A percentile compares a stretch with the other conserved stretches of the same genome.
These are phyloP conservation scores for Primulina eburnea DNA, from an alignment of 257 asterid genomes.

Conservation along the genomic window DNA sequence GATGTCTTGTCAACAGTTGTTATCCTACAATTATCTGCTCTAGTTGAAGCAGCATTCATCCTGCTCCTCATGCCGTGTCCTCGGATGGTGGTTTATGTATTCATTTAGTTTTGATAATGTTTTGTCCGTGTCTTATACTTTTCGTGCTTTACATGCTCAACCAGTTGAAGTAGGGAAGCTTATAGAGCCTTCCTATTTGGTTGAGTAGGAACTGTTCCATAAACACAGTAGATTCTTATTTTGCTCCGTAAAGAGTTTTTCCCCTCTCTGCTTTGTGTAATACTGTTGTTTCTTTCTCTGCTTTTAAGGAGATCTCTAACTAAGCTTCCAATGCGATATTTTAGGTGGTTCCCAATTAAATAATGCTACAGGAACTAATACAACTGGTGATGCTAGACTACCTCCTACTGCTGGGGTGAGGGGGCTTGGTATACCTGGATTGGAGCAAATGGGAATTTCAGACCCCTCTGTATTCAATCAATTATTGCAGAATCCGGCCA, in stretches of 20 bases:
- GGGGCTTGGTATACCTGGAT: conserved; percentile 41
- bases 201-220: neutral
- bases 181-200: neutral
- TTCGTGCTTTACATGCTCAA: neutral
- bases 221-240: no score
- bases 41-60: neutral
- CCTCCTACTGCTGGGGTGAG: conserved; percentile 36
- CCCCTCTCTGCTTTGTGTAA: neutral
- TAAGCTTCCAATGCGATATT: conserved; percentile 18
- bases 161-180: neutral
- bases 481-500: conserved; percentile 55
- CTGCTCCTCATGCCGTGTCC: neutral
- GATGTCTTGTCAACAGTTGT: neutral
- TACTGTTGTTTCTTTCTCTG: neutral
- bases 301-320: neutral
- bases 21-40: neutral
- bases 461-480: conserved; percentile 44
- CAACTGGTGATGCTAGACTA: conserved; percentile 36
- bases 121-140: no score
- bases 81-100: neutral
- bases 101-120: neutral
- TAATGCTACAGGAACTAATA: conserved; percentile 33
- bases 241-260: neutral
- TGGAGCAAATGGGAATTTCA: conserved; percentile 44
- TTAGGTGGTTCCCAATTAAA: conserved; percentile 44